These are phyloP conservation scores for Pouteria glomerata DNA, from an alignment of 148 eudicot genomes.

Conservation along the genomic window DNA sequence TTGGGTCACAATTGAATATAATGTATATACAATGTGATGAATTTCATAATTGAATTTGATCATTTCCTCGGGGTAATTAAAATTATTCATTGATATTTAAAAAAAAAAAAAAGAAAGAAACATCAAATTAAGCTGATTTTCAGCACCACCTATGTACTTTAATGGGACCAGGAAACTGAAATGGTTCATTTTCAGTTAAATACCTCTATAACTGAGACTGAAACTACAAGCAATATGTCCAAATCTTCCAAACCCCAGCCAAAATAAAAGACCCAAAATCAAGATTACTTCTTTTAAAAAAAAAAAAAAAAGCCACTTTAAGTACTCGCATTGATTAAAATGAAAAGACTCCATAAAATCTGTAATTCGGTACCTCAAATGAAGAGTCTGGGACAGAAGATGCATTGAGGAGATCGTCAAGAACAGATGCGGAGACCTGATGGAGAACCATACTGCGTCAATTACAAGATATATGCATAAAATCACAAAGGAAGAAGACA, in stretches of 20 bases:
- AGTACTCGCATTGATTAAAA: background rate
- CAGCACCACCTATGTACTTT: background rate
- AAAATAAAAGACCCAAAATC: background rate
- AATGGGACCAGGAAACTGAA: background rate
- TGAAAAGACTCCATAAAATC: background rate
- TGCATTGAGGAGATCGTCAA: slow-evolving; percentile 76
- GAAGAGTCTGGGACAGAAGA: slow-evolving; percentile 53
- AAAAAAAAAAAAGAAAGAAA: no score
- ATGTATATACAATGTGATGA: no score
- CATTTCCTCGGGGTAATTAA: no score
- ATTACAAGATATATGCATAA: background rate
- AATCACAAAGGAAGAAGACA: background rate
- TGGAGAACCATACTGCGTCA: background rate
- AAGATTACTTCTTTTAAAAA: no score
- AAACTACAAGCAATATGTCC: background rate
- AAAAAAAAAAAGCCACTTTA: background rate
- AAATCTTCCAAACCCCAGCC: background rate
- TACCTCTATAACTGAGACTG: background rate
- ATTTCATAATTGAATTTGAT: no score
- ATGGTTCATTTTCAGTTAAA: background rate
- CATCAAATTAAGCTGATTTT: background rate
- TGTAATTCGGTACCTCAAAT: slow-evolving; percentile 47
- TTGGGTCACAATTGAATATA: no score
- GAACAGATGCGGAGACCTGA: slow-evolving; percentile 75
- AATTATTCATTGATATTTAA: no score